Evolutionary conservation across 2,329 filamentous ascomycete genomes (phyloP), one percentile per base, ranked within the genome.

Genomic region (Aspergillus flavus): DNA sequence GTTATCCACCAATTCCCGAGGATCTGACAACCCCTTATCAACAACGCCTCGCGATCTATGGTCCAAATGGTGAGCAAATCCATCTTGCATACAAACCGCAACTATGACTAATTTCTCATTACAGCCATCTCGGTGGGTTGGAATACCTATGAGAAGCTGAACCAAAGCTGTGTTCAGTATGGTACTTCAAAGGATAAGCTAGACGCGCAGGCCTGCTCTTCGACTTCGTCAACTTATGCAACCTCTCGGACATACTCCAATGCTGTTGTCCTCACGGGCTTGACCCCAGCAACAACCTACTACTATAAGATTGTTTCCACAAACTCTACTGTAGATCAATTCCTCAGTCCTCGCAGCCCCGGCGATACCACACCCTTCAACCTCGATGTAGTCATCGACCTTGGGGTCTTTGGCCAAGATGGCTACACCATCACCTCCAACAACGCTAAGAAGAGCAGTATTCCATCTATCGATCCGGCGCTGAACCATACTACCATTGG

Each of bases 401-500:
- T 87, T 4, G 85, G 85, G 2, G 82, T 86, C 10, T 86, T 86
- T 61, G 84, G 84, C 12, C 70, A 70, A 1, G 82, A 86, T 68
- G 84, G 84, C 4, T 86, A 76, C 72, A 86, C 85, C 9, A 80
- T 84, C 57, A 30, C 76, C 16, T 73, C 74, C 66, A 79, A 82
- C 69, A 68, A 75, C 57, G 72, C 75, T 12, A 86, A 85, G 71
- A 76, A 81, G 41, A 82, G 84, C 60, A 78, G 71, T 1, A 85
- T 85, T 45, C 85, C 84, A 0, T 64, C 64, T 6, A 74, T 87
- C 45, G 72, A 84, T 4, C 84, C 85, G 3, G 80, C 81, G 11
- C 76, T 86, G 1, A 85, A 87, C 69, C 85, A 87, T 75, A 85
- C 84, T 2, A 88, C 86, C n/a, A 88, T 88, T 62, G 79, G 78